Evolutionary conservation across 179 eudicot species (phyloP), one percentile per base, ranked within the genome.

Genomic region (Heliamphora pulchella): DNA sequence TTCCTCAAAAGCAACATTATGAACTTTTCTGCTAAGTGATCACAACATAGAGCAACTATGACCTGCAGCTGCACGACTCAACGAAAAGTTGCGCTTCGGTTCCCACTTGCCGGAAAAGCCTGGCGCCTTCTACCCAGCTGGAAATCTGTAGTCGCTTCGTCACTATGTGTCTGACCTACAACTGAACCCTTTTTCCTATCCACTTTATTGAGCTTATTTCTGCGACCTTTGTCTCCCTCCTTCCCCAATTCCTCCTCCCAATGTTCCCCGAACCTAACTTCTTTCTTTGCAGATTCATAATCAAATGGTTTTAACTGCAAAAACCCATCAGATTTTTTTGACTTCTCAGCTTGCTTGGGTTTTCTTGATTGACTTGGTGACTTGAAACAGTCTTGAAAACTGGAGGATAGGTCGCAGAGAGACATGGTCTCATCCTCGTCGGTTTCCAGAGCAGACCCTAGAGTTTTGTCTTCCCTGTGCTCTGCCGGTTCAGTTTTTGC

Each of bases 61-160:
- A 51, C 64, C 14, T 31, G n/a, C 55, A 13, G 68, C 8, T 22
- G 1, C 51, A 6, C 11, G 2, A 48, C 53, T 91, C 86, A 87
- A 65, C 91, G 89, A 78, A 94, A 96, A 65, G 98, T 96, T 0
- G 94, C 90, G 71, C 92, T 93, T 61, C 98, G 90, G 83, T 96
- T 96, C 67, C 99, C 99, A 53, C 90, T 91, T 0, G 96, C 90
- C 0, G 99, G 99, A 76, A 96, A 96, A 41, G 96, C 99, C 82
- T 93, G 96, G 44, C 97, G 98, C 82, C 98, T 87, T 86, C 85
- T 88, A 74, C 98, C 99, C 84, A 85, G 91, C 20, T 39, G 89
- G 82, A 86, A 88, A 81, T 67, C 84, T 51, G 65, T 44, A 14
- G 63, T 20, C 62, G 64, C 87, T 50, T 86, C 93, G 55, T 83